Evolutionary conservation across 2,329 filamentous ascomycete species (phyloP), one percentile per base, ranked within the genome.

Genomic region (Colletotrichum coccodes): DNA sequence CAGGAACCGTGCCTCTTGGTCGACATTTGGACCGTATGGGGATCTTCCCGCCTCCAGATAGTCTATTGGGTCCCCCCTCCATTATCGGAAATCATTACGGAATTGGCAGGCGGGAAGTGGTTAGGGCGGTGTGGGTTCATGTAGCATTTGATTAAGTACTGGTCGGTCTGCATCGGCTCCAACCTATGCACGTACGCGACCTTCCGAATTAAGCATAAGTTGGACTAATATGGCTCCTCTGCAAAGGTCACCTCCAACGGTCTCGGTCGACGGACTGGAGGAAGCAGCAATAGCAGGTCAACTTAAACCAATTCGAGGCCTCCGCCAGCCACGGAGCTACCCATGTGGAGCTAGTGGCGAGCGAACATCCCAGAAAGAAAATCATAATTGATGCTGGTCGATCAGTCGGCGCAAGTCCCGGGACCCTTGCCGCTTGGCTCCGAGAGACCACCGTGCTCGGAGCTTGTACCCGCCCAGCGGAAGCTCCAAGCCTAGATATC

Each of bases 171-270:
- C n/a, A 60, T 44, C 23, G 40, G 34, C 30, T 38, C 42, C 9
- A 12, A 14, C 65, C 53, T 60, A 60, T 64, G 54, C 49, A 30
- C 11, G 6, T 47, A 28, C 44, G 54, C 60, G 65, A 68, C 65
- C 65, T 68, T 68, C 65, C 65, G 58, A 21, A 65, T 64, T 65
- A 68, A 68, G 65, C 65, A 60, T 65, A 60, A 68, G 26, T 68
- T 59, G 47, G 38, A 16, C 16, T 36, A 18, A 47, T 56, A 59
- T 52, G 54, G 46, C 54, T 40, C 60, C 54, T 60, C 60, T 47
- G 26, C 21, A 40, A 54, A 59, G 59, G 60, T 23, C 40, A 49
- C 60, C 28, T 32, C 36, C 23, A 32, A 44, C 64, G 53, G 52
- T 40, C 23, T 18, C 36, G 32, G 53, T 9, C 38, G 49, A 6